These are phyloP conservation scores for Aspergillus felis DNA, from an alignment of 2,329 filamentous ascomycete species.

Conservation along the genomic window DNA sequence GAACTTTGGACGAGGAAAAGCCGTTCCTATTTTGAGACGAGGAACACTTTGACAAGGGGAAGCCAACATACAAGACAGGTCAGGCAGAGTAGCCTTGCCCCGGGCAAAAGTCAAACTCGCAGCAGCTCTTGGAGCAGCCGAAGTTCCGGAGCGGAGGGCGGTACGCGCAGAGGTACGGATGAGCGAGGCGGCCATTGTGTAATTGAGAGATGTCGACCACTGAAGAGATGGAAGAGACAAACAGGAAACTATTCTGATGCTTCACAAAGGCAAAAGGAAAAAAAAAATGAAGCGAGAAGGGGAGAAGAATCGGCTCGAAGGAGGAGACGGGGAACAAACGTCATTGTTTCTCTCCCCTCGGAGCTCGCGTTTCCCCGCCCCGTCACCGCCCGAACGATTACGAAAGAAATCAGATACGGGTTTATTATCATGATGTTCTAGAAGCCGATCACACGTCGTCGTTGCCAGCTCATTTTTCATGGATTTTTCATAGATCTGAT, in stretches of 20 bases:
- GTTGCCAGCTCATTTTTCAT: background rate
- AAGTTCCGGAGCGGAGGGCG: constrained; percentile 64
- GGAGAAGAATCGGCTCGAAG: background rate
- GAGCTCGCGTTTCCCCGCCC: constrained; percentile 18
- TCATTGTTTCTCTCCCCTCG: constrained; percentile 19
- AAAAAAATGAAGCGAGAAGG: constrained; percentile 9
- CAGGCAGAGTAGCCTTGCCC: constrained; percentile 88
- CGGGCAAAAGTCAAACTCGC: constrained; percentile 74
- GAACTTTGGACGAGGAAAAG: background rate
- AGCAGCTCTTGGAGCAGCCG: constrained; percentile 53
- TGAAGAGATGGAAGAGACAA: background rate
- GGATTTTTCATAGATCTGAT: background rate
- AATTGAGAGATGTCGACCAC: constrained; percentile 6
- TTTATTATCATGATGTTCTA: background rate
- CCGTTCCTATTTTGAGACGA: background rate
- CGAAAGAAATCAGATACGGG: background rate
- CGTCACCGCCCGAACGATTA: constrained; percentile 9
- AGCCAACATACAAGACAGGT: constrained; percentile 66
- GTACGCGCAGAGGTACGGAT: constrained; percentile 70
- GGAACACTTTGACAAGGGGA: background rate
- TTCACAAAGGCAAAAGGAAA: constrained; percentile 1
- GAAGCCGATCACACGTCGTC: background rate
- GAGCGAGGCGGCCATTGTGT: constrained; percentile 69
- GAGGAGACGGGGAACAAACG: constrained; percentile 9
- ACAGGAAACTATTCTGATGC: background rate